Conservation (phyloP, 2,329 filamentous ascomycete genomes). For the Chalara sp. region DNA sequence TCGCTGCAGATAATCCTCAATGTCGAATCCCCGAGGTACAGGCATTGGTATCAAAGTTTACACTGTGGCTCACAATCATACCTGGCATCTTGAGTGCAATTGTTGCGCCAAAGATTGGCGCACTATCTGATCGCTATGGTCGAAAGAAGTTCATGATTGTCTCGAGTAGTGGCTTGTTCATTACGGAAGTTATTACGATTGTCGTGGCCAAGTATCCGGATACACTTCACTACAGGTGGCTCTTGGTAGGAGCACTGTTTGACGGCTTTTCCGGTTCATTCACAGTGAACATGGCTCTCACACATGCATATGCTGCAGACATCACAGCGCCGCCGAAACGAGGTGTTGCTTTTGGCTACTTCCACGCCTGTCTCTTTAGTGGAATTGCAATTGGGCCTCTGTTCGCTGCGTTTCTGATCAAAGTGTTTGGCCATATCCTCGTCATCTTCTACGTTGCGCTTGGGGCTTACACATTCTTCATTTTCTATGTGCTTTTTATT, state of each 20-base stretch:
- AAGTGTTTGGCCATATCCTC: conserved; percentile 66
- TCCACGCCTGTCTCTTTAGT: conserved; percentile 81
- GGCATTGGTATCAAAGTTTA: conserved; percentile 69
- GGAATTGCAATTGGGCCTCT: conserved; percentile 87
- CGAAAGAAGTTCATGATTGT: conserved; percentile 68
- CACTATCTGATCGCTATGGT: conserved; percentile 81
- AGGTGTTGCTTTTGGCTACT: conserved; percentile 78
- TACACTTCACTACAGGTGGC: conserved; percentile 65
- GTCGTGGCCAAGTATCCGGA: conserved; percentile 71
- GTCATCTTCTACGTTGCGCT: conserved; percentile 81
- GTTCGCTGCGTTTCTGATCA: conserved; percentile 72
- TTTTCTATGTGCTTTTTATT: conserved; percentile 61
- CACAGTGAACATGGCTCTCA: conserved; percentile 69
- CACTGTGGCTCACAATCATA: conserved; percentile 66
- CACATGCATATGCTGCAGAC: conserved; percentile 83
- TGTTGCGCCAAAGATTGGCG: conserved; percentile 74
- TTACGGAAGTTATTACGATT: conserved; percentile 71
- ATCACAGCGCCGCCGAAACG: conserved; percentile 76
- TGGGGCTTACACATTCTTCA: conserved; percentile 65
- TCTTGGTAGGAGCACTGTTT: conserved; percentile 68
- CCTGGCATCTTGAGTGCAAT: conserved; percentile 74
- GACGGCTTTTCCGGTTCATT: conserved; percentile 89
- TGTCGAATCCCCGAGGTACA: conserved; percentile 78
- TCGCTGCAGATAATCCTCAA: conserved; percentile 67
- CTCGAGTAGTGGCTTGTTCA: conserved; percentile 66